These are phyloP conservation scores for Candida sonorensis DNA, from an alignment of 805 yeast genomes.

Conservation along the genomic window DNA sequence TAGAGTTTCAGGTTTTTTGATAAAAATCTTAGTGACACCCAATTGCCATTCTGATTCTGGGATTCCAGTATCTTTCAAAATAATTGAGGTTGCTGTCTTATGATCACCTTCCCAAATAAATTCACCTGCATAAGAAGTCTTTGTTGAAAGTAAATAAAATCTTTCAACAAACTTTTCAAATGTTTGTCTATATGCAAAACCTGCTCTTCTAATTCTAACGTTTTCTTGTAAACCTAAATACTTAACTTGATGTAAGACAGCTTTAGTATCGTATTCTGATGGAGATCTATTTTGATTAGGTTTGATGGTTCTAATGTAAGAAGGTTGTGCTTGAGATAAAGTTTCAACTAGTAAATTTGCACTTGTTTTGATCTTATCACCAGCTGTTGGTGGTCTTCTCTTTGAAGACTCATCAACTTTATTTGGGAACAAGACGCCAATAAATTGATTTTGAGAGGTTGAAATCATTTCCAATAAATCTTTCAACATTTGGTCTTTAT, in stretches of 20 bases:
- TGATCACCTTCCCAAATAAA: constrained; percentile 54
- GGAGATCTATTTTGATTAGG: constrained; percentile 94
- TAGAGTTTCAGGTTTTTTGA: constrained; percentile 93
- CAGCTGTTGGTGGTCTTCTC: constrained; percentile 88
- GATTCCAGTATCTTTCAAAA: constrained; percentile 51
- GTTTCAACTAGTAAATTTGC: constrained; percentile 90
- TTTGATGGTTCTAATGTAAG: constrained; percentile 94
- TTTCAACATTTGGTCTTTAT: constrained; percentile 87
- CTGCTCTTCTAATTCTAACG: constrained; percentile 96
- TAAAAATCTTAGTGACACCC: constrained; percentile 88
- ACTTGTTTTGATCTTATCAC: constrained; percentile 86
- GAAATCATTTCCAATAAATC: constrained; percentile 77
- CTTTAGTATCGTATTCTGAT: constrained; percentile 77
- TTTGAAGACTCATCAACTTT: constrained; percentile 59
- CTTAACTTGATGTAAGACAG: constrained; percentile 92
- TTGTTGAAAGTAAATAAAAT: constrained; percentile 78
- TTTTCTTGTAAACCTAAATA: constrained; percentile 95
- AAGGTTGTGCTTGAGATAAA: constrained; percentile 84
- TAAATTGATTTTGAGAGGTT: constrained; percentile 62
- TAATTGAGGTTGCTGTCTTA: constrained; percentile 43
- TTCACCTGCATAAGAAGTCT: constrained; percentile 87
- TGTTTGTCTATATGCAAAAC: constrained; percentile 95
- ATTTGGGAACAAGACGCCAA: constrained; percentile 55
- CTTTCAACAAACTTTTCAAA: constrained; percentile 95
- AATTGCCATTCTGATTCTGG: constrained; percentile 80